Evolutionary conservation across 2,329 filamentous ascomycete genomes (phyloP), one percentile per base, ranked within the genome.

Genomic region (Mollisia scopiformis): DNA sequence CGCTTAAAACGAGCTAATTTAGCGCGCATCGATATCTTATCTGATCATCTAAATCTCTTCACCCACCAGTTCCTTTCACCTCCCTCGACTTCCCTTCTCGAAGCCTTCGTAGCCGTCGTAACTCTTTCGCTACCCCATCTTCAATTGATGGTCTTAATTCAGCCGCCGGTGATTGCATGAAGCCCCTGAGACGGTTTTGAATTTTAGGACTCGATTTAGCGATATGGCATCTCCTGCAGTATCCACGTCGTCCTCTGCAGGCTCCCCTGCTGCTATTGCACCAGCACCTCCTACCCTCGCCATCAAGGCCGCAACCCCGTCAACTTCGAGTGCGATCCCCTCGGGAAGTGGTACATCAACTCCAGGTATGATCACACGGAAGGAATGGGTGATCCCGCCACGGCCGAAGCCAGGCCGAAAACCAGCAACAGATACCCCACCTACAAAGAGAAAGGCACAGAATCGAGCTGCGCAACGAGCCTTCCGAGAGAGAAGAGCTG

Each of bases 401-500:
- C 84, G 91, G 62, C 91, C 91, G 50, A 94, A 93, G 81, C 94
- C 95, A 23, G 94, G 94, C 52, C 88, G 94, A 69, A 98, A 98
- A 82, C 93, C 94, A 2, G 92, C 92, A 50, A 96, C 92, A 35
- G 93, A 97, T 73, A 96, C 93, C 55, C 93, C 93, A 14, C 91
- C 91, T 1, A 96, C 93, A 46, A 96, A 96, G 79, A 87, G 95
- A 67, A 96, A 97, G 80, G 91, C 92, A 1, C 95, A 98, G 78
- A 98, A 98, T 75, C 86, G 95, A 62, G 91, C 92, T 50, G 94
- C 94, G 2, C 94, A 98, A 78, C 83, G 94, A 61, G 92, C 91
- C 1, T 98, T 98, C 76, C 85, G 94, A 33, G 93, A 97, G 77
- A 84, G 94, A 60, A 86, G 94, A 65, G 92, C 92, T 2, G 91